Evolutionary conservation across 176 grass and related monocot genomes (phyloP), one percentile per base, ranked within the genome.

Genomic region (Phoenix roebelenii): DNA sequence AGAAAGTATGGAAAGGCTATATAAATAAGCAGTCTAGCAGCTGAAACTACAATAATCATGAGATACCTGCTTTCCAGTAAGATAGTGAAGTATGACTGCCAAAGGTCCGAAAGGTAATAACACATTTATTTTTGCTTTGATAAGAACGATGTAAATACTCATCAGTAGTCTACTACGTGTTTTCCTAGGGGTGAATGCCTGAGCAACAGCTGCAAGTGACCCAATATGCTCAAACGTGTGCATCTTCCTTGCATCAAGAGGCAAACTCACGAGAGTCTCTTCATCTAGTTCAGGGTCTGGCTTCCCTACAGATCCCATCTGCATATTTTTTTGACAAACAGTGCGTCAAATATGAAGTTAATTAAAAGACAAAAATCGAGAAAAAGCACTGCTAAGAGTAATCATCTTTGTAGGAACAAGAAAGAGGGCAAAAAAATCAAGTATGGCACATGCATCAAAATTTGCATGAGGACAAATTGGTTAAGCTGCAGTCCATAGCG

Each of bases 201-300:
- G 81, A 17, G 87, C 83, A 18, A 91, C 76, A 2, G 78, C 78
- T 2, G 83, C 84, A 52, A 98, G 76, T 69, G 93, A 81, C 56
- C 87, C 93, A 67, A 92, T 85, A 80, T 98, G 93, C 70, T 98
- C 93, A 66, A 98, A 98, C 16, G 84, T 72, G 17, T 83, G 87
- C 84, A 92, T 92, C 76, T 88, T 92, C 65, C 66, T 60, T 14
- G 55, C 35, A 51, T 83, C 56, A 23, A 68, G 17, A 28, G 83
- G 69, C 25, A 77, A 80, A 66, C 64, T 56, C 49, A 22, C 52
- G 22, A 64, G 55, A 18, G 56, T 55, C 28, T 66, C 66, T 5
- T 80, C 84, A 50, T 79, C 35, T 48, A 85, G 57, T 67, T 69
- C 87, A 48, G 65, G 70, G 59, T 75, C 82, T 50, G 60, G 77